Percentiles rank a stretch among this genome's conserved stretches.
Evolutionary conservation across 768 basidiomycete genomes (phyloP).

Genomic region (Termitomyces sp.): DNA sequence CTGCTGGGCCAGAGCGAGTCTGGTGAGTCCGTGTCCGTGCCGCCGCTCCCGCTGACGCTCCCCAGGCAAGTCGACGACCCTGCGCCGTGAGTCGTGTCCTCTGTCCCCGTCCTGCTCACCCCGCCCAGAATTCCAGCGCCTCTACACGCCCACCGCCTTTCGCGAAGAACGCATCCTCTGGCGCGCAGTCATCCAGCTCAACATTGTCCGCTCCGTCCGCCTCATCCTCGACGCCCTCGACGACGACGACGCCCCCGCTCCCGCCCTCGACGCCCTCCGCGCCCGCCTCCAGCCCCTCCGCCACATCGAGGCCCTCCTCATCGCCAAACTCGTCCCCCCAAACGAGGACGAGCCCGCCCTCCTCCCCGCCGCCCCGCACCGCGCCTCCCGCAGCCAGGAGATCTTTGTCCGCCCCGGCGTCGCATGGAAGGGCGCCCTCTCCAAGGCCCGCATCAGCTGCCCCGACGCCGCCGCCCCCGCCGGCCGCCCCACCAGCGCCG

Average conservation of each 20-base stretch:
- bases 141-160: constrained; percentile 73
- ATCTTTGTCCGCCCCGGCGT: constrained; percentile 61
- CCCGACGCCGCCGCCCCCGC: background rate
- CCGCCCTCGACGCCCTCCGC: constrained; percentile 51
- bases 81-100: constrained; percentile 67
- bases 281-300: constrained; percentile 60
- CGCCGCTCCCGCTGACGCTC: background rate
- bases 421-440: constrained; percentile 59
- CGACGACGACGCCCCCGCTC: constrained; percentile 16
- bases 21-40: constrained; percentile 37
- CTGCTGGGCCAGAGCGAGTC: constrained; percentile 83
- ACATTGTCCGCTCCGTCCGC: constrained; percentile 73
- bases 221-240: constrained; percentile 57
- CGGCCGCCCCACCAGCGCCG: constrained; percentile 33
- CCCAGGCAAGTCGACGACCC: constrained; percentile 74
- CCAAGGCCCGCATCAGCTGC: constrained; percentile 34
- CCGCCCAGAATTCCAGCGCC: constrained; percentile 62
- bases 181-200: constrained; percentile 80
- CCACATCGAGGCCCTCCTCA: constrained; percentile 64
- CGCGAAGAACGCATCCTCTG: constrained; percentile 74
- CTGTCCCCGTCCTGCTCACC: constrained; percentile 1
- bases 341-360: constrained; percentile 56
- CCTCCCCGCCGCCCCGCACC: constrained; percentile 19
- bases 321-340: constrained; percentile 63
- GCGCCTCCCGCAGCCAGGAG: constrained; percentile 45